Conservation (phyloP, 2,329 filamentous ascomycete genomes). For the Pyrenochaeta sp. region DNA sequence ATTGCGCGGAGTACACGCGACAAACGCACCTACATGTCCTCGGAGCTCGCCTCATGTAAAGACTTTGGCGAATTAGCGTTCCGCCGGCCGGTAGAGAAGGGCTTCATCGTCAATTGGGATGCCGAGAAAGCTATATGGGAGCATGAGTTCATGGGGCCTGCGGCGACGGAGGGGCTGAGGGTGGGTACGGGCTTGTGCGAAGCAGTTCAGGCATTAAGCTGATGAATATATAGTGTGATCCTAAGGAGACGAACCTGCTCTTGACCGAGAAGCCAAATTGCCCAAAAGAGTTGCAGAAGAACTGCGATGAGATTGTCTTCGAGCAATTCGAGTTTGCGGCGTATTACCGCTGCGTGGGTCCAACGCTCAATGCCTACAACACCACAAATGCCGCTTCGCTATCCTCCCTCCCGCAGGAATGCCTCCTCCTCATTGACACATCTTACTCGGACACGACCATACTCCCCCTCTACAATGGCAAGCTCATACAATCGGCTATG, state of each 20-base stretch:
- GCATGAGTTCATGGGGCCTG: constrained; percentile 80
- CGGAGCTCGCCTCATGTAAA: constrained; percentile 78
- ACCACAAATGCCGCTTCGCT: constrained; percentile 54
- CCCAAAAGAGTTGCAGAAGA: constrained; percentile 80
- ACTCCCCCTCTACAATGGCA: constrained; percentile 83
- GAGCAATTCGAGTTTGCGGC: constrained; percentile 94
- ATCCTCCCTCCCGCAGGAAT: constrained; percentile 71
- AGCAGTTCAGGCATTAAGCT: constrained; percentile 8
- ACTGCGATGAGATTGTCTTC: constrained; percentile 96
- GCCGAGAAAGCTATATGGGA: constrained; percentile 96
- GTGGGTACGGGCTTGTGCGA: constrained; percentile 36
- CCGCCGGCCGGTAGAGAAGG: constrained; percentile 89
- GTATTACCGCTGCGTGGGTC: constrained; percentile 78
- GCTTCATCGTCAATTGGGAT: constrained; percentile 97
- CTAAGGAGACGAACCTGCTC: constrained; percentile 81
- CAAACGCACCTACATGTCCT: constrained; percentile 79
- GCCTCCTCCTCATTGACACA: constrained; percentile 86
- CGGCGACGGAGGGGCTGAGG: constrained; percentile 69
- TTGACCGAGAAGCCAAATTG: constrained; percentile 88
- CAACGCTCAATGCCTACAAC: constrained; percentile 82
- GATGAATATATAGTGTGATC: constrained; percentile 66
- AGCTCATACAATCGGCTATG: constrained; percentile 80
- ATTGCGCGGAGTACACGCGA: constrained; percentile 81
- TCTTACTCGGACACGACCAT: constrained; percentile 94
- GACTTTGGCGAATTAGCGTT: constrained; percentile 92